These are phyloP conservation scores for Cutaneotrichosporon sp. DNA, from an alignment of 1,284 basidiomycete genomes.

Conservation along the genomic window DNA sequence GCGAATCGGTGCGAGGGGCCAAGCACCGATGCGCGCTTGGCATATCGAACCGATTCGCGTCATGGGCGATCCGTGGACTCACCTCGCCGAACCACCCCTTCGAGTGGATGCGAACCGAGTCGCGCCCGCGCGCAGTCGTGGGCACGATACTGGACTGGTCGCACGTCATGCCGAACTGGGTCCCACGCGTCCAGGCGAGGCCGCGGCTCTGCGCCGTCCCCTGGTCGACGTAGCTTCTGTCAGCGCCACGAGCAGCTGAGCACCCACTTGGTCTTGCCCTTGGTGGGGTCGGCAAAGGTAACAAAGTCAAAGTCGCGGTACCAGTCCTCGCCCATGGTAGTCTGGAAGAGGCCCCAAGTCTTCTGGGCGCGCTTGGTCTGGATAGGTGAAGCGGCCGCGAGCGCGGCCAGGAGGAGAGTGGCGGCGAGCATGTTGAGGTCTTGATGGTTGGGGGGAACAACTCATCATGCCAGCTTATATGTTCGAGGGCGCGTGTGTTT, in stretches of 20 bases:
- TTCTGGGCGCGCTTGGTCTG: not conserved
- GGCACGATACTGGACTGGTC: constrained; percentile 31
- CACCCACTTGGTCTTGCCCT: constrained; percentile 18
- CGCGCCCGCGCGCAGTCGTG: constrained; percentile 38
- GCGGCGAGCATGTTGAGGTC: not conserved
- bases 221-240: not conserved
- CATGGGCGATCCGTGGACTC: too few species aligned
- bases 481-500: not conserved
- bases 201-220: not conserved
- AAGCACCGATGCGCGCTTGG: too few species aligned
- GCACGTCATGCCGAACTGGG: constrained; percentile 36
- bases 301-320: constrained; percentile 13
- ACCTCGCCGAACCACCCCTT: constrained; percentile 47
- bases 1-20: too few species aligned
- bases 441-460: not conserved
- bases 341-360: not conserved
- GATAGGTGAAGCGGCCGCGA: not conserved
- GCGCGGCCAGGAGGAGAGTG: not conserved
- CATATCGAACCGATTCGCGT: too few species aligned
- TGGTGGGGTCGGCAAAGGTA: constrained; percentile 15
- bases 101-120: constrained; percentile 46
- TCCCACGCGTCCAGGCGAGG: constrained; percentile 13
- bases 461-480: not conserved
- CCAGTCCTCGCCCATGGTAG: constrained; percentile 11
- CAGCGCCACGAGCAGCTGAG: not conserved